Conservation (phyloP, 495 filamentous ascomycete species). For the Aspergillus leporis region DNA sequence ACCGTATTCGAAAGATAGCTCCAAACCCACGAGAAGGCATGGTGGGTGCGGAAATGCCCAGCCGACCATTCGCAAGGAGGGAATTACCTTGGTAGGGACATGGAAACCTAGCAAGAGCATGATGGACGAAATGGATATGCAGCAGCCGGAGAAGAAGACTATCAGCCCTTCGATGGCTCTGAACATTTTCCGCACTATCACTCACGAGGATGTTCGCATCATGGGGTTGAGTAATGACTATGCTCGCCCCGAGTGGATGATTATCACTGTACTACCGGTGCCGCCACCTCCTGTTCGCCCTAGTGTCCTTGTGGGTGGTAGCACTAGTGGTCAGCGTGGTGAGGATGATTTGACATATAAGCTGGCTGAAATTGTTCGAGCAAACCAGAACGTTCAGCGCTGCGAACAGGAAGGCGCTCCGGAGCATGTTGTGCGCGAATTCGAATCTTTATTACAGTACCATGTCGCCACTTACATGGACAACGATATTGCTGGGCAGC, state of each 20-base stretch:
- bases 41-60: conserved; percentile 93
- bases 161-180: conserved; percentile 84
- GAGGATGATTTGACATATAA: conserved; percentile 99
- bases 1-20: conserved; percentile 50
- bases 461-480: conserved; percentile 99
- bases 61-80: conserved; percentile 80
- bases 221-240: conserved; percentile 92
- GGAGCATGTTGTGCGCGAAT: conserved; percentile 83
- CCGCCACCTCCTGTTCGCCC: conserved; percentile 94
- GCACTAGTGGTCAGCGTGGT: conserved; percentile 80
- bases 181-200: conserved; percentile 81
- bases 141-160: conserved; percentile 75
- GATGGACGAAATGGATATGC: conserved; percentile 63
- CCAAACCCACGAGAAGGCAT: conserved; percentile 56
- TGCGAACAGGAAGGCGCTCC: conserved; percentile 88
- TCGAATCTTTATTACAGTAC: conserved; percentile 90
- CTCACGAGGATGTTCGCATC: conserved; percentile 73
- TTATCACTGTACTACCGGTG: conserved; percentile 90
- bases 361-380: conserved; percentile 94
- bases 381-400: conserved; percentile 89
- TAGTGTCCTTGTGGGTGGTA: conserved; percentile 92
- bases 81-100: conserved; percentile 76
- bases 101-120: conserved; percentile 73
- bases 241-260: conserved; percentile 97
- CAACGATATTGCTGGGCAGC: conserved; percentile 95